Evolutionary conservation across 2,329 filamentous ascomycete species (phyloP).

Genomic region (Hortaea sp.): DNA sequence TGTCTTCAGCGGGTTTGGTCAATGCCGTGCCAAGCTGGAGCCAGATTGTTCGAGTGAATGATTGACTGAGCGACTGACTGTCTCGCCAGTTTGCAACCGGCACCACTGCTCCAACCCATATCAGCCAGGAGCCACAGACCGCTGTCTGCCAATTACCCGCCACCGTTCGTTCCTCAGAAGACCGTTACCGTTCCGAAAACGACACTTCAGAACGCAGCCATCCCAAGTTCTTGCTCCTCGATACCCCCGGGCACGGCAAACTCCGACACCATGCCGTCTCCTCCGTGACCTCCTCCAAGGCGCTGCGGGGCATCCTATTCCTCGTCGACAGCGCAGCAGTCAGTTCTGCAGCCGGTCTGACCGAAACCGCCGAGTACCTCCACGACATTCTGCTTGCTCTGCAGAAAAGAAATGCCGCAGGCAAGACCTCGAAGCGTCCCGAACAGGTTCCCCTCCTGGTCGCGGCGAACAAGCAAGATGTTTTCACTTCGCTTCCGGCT

Average conservation of each 20-base stretch:
- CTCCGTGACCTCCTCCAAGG: slow-evolving; percentile 35
- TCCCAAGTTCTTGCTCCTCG: slow-evolving; percentile 65
- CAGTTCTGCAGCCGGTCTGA: slow-evolving; percentile 41
- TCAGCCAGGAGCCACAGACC: slow-evolving; percentile 50
- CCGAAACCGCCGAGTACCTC: slow-evolving; percentile 70
- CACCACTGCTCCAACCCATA: slow-evolving; percentile 46
- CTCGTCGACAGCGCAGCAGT: slow-evolving; percentile 61
- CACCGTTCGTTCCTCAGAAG: slow-evolving; percentile 42
- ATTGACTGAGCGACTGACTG: not conserved
- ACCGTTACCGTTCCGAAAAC: slow-evolving; percentile 55
- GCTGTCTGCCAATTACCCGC: slow-evolving; percentile 48
- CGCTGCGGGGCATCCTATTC: slow-evolving; percentile 68
- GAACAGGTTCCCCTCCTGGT: slow-evolving; percentile 64
- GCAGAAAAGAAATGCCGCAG: slow-evolving; percentile 58
- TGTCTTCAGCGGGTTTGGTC: not conserved
- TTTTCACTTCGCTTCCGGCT: slow-evolving; percentile 87
- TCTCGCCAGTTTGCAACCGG: slow-evolving; percentile 43
- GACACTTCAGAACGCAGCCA: slow-evolving; percentile 46
- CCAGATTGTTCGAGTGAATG: not conserved
- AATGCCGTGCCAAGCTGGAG: not conserved
- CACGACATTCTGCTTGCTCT: slow-evolving; percentile 79
- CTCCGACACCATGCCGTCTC: slow-evolving; percentile 61
- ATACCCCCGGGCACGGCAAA: slow-evolving; percentile 94
- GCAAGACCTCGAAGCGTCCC: slow-evolving; percentile 48
- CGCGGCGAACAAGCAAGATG: slow-evolving; percentile 88